phyloP scores from a whole-genome alignment of 257 asterid species.

The Penstemon barbatus region DNA sequence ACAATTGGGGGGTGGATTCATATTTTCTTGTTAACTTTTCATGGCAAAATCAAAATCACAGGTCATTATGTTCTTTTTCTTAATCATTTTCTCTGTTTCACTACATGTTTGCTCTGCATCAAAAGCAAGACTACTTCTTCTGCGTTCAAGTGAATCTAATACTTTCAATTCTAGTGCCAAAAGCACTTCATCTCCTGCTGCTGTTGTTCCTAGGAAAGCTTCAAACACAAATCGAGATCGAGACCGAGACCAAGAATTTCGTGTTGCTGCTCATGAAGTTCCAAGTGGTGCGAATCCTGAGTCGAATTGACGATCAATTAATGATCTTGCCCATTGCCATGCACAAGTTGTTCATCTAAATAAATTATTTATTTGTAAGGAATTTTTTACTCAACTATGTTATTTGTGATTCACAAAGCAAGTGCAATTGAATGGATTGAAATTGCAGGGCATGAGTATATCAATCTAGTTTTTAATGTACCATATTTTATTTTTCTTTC shows the following conservation, averaged over 20 bases:
- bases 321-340: neutral
- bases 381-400: no score
- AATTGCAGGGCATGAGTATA: no score
- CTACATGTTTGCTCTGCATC: constrained; percentile 27
- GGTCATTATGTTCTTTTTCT: constrained; percentile 32
- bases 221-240: neutral
- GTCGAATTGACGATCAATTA: constrained; percentile 48
- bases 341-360: neutral
- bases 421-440: no score
- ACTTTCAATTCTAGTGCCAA: neutral
- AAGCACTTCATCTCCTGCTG: constrained; percentile 6
- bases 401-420: no score
- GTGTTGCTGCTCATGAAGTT: constrained; percentile 69
- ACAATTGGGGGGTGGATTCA: constrained; percentile 65
- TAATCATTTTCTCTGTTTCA: constrained; percentile 29
- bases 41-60: constrained; percentile 56
- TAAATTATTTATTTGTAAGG: no score
- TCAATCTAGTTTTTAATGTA: no score
- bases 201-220: neutral
- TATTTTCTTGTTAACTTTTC: constrained; percentile 43
- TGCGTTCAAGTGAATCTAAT: constrained; percentile 15
- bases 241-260: constrained; percentile 28
- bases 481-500: no score
- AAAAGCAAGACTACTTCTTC: constrained; percentile 28
- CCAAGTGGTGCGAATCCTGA: constrained; percentile 93